phyloP scores from a whole-genome alignment of 257 asterid genomes.

The Lantana camara region DNA sequence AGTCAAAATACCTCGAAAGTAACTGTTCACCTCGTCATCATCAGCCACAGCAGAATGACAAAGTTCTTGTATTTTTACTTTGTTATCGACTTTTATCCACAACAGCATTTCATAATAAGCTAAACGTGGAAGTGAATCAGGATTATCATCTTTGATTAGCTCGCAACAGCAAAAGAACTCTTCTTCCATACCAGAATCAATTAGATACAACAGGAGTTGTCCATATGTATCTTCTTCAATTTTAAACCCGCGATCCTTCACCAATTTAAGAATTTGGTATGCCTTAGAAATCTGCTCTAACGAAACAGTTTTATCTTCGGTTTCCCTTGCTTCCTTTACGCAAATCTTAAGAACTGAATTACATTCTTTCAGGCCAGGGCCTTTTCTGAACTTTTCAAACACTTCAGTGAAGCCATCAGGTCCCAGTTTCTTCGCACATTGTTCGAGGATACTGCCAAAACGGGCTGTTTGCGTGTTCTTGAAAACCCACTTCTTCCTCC shows the following conservation, averaged over 20 bases:
- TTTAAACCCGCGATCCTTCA: conserved; percentile 66
- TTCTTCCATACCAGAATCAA: conserved; percentile 61
- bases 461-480: conserved; percentile 34
- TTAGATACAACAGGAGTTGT: conserved; percentile 61
- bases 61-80: conserved; percentile 71
- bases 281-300: conserved; percentile 57
- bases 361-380: conserved; percentile 65
- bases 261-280: conserved; percentile 49
- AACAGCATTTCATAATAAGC: conserved; percentile 90
- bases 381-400: conserved; percentile 62
- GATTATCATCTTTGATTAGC: conserved; percentile 51
- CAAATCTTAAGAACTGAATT: conserved; percentile 52
- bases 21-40: conserved; percentile 50
- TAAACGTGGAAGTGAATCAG: conserved; percentile 53
- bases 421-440: conserved; percentile 63
- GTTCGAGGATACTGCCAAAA: conserved; percentile 40
- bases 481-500: conserved; percentile 58
- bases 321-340: conserved; percentile 56
- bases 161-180: conserved; percentile 77
- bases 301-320: conserved; percentile 65
- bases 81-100: conserved; percentile 50
- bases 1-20: conserved; percentile 53
- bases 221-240: conserved; percentile 69
- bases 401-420: conserved; percentile 48
- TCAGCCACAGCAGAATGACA: conserved; percentile 44